These are phyloP conservation scores for Breynia disticha DNA, from an alignment of 441 rosid species.

Conservation along the genomic window DNA sequence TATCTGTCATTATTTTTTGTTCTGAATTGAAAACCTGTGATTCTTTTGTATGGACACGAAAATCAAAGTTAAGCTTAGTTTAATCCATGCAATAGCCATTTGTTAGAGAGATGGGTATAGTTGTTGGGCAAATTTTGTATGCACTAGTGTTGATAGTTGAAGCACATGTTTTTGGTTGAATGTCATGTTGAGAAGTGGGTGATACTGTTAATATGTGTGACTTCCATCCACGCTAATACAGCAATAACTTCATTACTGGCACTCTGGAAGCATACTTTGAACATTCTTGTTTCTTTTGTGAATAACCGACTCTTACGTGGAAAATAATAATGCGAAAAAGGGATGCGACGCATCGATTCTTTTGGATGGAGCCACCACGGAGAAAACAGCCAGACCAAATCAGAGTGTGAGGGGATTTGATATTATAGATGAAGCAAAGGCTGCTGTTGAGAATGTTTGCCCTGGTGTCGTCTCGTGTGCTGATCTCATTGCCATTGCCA, in stretches of 20 bases:
- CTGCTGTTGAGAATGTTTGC: slow-evolving; percentile 27
- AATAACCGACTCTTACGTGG: neutral
- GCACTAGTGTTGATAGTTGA: slow-evolving; percentile 1
- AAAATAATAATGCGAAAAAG: slow-evolving; percentile 17
- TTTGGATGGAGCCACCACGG: slow-evolving; percentile 25
- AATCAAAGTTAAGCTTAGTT: neutral
- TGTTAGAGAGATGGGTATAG: slow-evolving; percentile 1
- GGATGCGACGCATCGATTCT: slow-evolving; percentile 47
- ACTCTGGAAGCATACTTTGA: neutral
- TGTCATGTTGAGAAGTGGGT: neutral
- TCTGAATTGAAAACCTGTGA: neutral
- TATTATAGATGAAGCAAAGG: slow-evolving; percentile 31
- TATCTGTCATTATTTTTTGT: neutral
- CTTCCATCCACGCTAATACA: neutral
- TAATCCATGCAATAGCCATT: slow-evolving; percentile 2
- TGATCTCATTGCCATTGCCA: slow-evolving; percentile 36
- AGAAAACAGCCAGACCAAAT: slow-evolving; percentile 34
- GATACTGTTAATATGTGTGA: neutral
- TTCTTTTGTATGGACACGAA: neutral
- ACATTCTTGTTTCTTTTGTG: no score
- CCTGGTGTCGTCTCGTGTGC: slow-evolving; percentile 39
- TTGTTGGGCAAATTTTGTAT: slow-evolving; percentile 16
- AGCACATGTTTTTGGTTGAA: slow-evolving; percentile 2
- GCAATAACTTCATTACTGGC: neutral
- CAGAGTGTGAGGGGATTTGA: slow-evolving; percentile 33